Percentiles rank a stretch among this genome's conserved stretches.
Evolutionary conservation across 1,284 basidiomycete species (phyloP).

Genomic region (Rhodotorula mucilaginosa): DNA sequence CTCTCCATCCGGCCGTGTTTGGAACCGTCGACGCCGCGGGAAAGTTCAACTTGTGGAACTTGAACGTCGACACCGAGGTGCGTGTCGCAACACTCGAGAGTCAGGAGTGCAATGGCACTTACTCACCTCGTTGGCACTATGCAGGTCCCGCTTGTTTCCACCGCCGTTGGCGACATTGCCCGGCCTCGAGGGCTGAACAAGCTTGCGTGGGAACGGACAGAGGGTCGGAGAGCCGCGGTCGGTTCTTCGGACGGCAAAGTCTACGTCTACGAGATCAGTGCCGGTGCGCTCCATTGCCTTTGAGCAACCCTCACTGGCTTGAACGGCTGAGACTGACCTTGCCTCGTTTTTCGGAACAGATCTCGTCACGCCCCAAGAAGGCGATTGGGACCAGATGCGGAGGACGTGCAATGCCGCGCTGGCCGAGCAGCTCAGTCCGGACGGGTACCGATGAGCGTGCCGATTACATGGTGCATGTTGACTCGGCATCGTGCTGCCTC

Average conservation of each 20-base stretch:
- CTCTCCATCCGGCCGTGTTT: constrained; percentile 88
- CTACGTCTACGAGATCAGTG: constrained; percentile 80
- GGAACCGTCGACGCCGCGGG: constrained; percentile 91
- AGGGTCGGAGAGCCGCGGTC: constrained; percentile 76
- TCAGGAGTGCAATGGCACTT: neutral
- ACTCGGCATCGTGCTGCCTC: too few species aligned
- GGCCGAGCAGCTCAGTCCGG: neutral
- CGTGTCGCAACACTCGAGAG: constrained; percentile 41
- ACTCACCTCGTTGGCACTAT: neutral
- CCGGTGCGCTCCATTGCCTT: constrained; percentile 13
- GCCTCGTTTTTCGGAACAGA: constrained; percentile 8
- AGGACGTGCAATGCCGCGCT: constrained; percentile 26
- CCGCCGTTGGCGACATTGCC: constrained; percentile 48
- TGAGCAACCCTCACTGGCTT: neutral
- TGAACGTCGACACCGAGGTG: constrained; percentile 92
- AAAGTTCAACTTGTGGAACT: constrained; percentile 93
- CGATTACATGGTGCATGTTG: too few species aligned
- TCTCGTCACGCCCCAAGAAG: constrained; percentile 29
- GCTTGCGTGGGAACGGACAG: constrained; percentile 85
- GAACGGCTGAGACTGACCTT: neutral
- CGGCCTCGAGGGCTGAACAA: constrained; percentile 85
- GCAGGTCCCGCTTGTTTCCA: constrained; percentile 77
- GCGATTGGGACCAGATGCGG: constrained; percentile 40
- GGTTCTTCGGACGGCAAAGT: constrained; percentile 89
- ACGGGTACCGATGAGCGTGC: neutral